Conservation (phyloP, 2,329 filamentous ascomycete species). For the Fusarium sp. region DNA sequence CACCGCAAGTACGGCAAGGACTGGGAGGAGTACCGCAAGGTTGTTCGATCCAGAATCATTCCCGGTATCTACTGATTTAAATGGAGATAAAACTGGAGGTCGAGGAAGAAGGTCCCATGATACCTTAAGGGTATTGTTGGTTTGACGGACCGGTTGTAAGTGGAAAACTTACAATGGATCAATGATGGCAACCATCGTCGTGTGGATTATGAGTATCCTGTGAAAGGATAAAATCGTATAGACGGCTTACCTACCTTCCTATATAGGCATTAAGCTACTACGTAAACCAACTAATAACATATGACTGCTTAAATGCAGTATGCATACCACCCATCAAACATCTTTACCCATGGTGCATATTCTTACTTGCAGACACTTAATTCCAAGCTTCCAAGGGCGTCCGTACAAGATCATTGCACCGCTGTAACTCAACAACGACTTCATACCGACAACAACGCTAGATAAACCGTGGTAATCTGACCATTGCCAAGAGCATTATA, state of each 20-base stretch:
- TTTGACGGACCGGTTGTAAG: background rate
- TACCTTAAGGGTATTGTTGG: conserved; percentile 2
- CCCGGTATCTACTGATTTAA: conserved; percentile 80
- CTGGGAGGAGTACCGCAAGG: conserved; percentile 88
- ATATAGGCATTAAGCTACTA: conserved; percentile 27
- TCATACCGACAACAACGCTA: background rate
- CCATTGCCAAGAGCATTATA: conserved; percentile 11
- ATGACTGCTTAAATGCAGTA: conserved; percentile 25
- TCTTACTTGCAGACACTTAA: background rate
- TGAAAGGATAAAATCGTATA: background rate
- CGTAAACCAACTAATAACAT: conserved; percentile 13
- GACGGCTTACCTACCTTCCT: conserved; percentile 27
- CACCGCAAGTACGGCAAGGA: conserved; percentile 90
- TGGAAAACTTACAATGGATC: conserved; percentile 14
- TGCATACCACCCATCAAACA: conserved; percentile 24
- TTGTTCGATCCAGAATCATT: conserved; percentile 84
- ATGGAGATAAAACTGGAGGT: conserved; percentile 5
- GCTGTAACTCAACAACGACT: background rate
- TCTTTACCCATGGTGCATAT: background rate
- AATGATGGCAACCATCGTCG: conserved; percentile 12
- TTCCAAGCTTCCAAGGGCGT: conserved; percentile 2
- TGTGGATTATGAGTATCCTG: conserved; percentile 3
- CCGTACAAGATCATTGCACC: background rate
- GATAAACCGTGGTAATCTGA: conserved; percentile 23
- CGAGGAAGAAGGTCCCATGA: background rate